phyloP scores from a whole-genome alignment of 192 early-diverging fungal species.

The Coemansia asiatica region DNA sequence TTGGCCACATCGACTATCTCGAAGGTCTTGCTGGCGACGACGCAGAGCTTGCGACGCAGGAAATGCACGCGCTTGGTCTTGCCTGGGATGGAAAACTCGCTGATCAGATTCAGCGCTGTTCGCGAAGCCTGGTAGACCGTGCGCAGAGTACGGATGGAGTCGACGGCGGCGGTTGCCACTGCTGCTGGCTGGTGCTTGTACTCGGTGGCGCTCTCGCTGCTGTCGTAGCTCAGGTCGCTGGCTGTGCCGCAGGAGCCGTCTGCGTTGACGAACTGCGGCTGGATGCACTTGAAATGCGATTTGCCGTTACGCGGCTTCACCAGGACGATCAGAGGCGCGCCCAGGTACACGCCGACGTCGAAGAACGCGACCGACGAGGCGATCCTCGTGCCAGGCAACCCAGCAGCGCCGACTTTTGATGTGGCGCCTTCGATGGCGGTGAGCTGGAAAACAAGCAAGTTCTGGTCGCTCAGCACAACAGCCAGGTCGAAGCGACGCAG shows the following conservation, averaged over 20 bases:
- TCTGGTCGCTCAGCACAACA: conserved; percentile 40
- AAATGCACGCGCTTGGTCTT: conserved; percentile 73
- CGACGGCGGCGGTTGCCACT: not conserved
- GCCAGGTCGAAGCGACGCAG: conserved; percentile 39
- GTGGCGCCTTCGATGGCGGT: conserved; percentile 38
- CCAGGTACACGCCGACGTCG: conserved; percentile 43
- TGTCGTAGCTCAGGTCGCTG: conserved; percentile 16
- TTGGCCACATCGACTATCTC: conserved; percentile 81
- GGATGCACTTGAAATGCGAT: conserved; percentile 56
- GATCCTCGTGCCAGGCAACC: conserved; percentile 33
- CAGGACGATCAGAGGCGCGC: conserved; percentile 41
- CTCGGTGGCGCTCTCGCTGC: conserved; percentile 12
- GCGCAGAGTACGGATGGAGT: conserved; percentile 21
- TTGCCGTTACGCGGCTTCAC: conserved; percentile 47
- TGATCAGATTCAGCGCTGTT: conserved; percentile 31
- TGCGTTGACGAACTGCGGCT: conserved; percentile 19
- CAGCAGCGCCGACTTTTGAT: conserved; percentile 12
- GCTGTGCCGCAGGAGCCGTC: not conserved
- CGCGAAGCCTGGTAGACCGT: conserved; percentile 34
- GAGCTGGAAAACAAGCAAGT: conserved; percentile 43
- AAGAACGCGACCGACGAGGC: conserved; percentile 50
- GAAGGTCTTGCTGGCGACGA: conserved; percentile 88
- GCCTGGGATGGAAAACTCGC: conserved; percentile 57
- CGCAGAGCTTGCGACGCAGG: conserved; percentile 79
- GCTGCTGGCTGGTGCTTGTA: not conserved